A percentile compares a stretch with the other conserved stretches of the same genome.
phyloP scores from a whole-genome alignment of 169 alveolate genomes.

The Eimeria necatrix region DNA sequence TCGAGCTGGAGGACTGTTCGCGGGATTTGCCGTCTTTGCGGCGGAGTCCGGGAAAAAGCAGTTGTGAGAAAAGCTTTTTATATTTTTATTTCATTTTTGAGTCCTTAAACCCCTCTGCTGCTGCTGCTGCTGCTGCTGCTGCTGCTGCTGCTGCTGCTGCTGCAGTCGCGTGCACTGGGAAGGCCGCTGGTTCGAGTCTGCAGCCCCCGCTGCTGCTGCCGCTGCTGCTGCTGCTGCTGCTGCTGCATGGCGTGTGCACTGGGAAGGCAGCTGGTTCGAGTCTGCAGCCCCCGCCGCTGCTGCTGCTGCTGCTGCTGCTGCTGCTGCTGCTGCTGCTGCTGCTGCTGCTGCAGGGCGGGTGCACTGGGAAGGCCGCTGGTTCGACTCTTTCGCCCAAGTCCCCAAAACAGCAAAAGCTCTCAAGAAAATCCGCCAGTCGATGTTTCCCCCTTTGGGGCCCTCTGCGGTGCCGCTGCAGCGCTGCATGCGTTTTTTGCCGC shows the following conservation, averaged over 20 bases:
- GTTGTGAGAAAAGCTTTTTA: too few species aligned
- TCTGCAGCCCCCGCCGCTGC: too few species aligned
- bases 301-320: too few species aligned
- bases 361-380: constrained; percentile 59
- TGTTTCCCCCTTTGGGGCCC: constrained; percentile 52
- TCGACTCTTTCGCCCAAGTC: constrained; percentile 33
- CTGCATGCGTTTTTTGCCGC: constrained; percentile 94
- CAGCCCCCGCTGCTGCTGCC: too few species aligned
- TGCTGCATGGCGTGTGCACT: too few species aligned
- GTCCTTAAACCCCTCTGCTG: too few species aligned
- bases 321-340: too few species aligned
- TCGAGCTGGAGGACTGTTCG: constrained; percentile 66
- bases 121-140: too few species aligned
- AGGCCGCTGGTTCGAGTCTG: constrained; percentile 38
- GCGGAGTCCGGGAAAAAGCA: constrained; percentile 68
- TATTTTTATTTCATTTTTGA: too few species aligned
- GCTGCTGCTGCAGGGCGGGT: constrained; percentile 72
- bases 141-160: too few species aligned
- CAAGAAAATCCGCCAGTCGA: constrained; percentile 26
- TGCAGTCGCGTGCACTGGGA: constrained; percentile 78
- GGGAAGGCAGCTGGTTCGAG: too few species aligned
- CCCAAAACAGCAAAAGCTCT: constrained; percentile 21
- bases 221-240: too few species aligned
- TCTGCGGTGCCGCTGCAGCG: constrained; percentile 77
- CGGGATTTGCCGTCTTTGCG: background rate